Evolutionary conservation across 257 asterid genomes (phyloP).

Genomic region (Leonotis leonurus): DNA sequence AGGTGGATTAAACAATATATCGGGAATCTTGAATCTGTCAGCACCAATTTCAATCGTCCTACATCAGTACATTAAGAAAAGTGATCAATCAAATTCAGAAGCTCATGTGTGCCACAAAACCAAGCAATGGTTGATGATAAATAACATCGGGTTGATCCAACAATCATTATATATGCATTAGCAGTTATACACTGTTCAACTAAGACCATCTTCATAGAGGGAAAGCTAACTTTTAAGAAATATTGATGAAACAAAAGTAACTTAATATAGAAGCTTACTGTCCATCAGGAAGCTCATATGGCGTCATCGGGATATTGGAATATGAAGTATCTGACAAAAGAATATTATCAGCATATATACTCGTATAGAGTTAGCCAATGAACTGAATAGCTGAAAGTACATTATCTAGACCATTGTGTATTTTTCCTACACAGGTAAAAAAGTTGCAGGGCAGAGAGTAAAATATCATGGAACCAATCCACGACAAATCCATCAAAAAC

Average conservation of each 20-base stretch:
- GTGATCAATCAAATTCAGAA: background rate
- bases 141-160: background rate
- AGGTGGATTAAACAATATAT: conserved; percentile 85
- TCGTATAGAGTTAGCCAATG: too few relatives aligned
- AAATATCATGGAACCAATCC: too few relatives aligned
- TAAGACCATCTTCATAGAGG: background rate
- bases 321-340: conserved; percentile 75
- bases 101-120: too few relatives aligned
- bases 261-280: conserved; percentile 56
- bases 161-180: background rate
- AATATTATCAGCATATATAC: too few relatives aligned
- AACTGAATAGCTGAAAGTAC: background rate
- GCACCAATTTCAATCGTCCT: conserved; percentile 97
- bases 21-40: conserved; percentile 98
- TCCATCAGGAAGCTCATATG: conserved; percentile 99
- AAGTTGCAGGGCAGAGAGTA: too few relatives aligned
- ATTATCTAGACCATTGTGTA: conserved; percentile 1
- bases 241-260: background rate
- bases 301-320: conserved; percentile 94
- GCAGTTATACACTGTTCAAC: background rate
- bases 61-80: conserved; percentile 13
- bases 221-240: conserved; percentile 6
- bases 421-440: too few relatives aligned
- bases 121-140: too few relatives aligned
- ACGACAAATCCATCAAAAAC: too few relatives aligned